Conservation (phyloP, 768 basidiomycete species). For the Leccinellum albellum region DNA sequence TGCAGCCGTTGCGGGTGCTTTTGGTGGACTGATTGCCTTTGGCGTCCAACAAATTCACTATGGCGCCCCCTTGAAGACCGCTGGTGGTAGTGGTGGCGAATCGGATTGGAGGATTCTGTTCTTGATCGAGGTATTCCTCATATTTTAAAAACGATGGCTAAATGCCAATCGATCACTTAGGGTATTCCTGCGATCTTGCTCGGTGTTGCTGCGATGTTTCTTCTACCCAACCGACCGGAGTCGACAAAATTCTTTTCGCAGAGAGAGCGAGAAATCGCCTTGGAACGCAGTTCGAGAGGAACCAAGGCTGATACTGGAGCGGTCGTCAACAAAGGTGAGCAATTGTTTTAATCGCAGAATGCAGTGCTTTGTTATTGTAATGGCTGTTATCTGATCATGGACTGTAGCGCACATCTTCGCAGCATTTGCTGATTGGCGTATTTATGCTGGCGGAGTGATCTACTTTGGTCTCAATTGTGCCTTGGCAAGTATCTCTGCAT, state of each 20-base stretch:
- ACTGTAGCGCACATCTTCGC: conserved; percentile 53
- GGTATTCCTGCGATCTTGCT: conserved; percentile 66
- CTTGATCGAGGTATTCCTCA: conserved; percentile 56
- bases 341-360: not conserved
- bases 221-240: conserved; percentile 71
- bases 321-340: conserved; percentile 56
- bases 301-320: conserved; percentile 64
- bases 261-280: conserved; percentile 53
- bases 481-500: conserved; percentile 75
- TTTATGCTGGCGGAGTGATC: conserved; percentile 61
- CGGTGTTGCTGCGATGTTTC: conserved; percentile 50
- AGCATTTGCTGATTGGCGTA: conserved; percentile 73
- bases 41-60: conserved; percentile 68
- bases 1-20: conserved; percentile 80
- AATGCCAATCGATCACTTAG: conserved; percentile 28
- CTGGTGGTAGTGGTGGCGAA: conserved; percentile 26
- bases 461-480: conserved; percentile 78
- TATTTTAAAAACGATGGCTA: not conserved
- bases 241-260: conserved; percentile 54
- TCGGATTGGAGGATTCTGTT: conserved; percentile 47
- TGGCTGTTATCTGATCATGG: not conserved
- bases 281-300: conserved; percentile 65
- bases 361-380: not conserved
- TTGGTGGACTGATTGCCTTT: conserved; percentile 81
- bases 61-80: conserved; percentile 21